Percentiles rank a stretch among this genome's conserved stretches.
phyloP scores from a whole-genome alignment of 2,329 filamentous ascomycete species.

The Apiospora malaysiana region DNA sequence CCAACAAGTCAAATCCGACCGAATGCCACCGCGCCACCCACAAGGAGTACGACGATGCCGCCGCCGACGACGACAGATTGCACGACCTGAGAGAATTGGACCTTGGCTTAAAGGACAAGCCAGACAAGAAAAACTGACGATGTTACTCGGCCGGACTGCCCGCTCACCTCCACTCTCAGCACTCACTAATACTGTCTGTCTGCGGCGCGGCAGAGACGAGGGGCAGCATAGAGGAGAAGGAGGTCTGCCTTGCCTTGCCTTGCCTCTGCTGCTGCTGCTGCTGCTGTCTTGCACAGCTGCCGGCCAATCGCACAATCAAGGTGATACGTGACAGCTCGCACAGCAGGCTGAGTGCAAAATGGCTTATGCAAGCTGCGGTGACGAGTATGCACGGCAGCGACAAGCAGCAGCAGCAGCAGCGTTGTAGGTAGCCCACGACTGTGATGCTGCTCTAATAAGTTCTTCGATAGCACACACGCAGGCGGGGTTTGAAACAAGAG shows the following conservation, averaged over 20 bases:
- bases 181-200: background rate
- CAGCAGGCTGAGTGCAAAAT: conserved; percentile 11
- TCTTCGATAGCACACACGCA: background rate
- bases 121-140: background rate
- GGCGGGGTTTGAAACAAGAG: conserved; percentile 17
- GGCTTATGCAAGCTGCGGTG: conserved; percentile 18
- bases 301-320: conserved; percentile 19
- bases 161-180: background rate
- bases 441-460: background rate
- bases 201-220: background rate
- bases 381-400: conserved; percentile 2
- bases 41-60: conserved; percentile 12
- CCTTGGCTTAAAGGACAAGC: background rate
- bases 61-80: background rate
- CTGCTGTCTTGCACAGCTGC: conserved; percentile 1
- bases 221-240: background rate
- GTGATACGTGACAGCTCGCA: conserved; percentile 22
- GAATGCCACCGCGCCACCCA: conserved; percentile 7
- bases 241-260: background rate
- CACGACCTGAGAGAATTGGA: background rate
- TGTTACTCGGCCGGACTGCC: background rate
- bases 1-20: background rate
- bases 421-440: background rate
- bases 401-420: background rate
- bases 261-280: too few relatives aligned